Evolutionary conservation across 352 stramenopile species (phyloP).

Genomic region (Thalassiosira hispida): DNA sequence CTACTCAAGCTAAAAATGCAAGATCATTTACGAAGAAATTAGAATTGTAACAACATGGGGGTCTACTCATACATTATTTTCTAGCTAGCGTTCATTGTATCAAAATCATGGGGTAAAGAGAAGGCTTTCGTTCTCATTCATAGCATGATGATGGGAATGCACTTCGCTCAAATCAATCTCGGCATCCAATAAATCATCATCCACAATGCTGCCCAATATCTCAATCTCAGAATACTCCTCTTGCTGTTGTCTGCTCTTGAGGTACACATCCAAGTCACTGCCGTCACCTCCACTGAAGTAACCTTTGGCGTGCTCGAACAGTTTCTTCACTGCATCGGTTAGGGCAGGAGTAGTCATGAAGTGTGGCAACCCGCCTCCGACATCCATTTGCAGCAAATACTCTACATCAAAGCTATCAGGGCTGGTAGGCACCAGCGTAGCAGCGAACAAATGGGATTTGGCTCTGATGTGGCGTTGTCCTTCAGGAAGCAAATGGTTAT

Average conservation of each 20-base stretch:
- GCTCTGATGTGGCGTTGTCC: slow-evolving; percentile 49
- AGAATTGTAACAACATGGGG: neutral
- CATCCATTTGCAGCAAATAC: slow-evolving; percentile 64
- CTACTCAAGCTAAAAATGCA: too few relatives aligned
- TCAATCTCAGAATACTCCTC: slow-evolving; percentile 20
- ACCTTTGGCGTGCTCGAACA: slow-evolving; percentile 49
- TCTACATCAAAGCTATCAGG: slow-evolving; percentile 59
- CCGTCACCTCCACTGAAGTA: slow-evolving; percentile 51
- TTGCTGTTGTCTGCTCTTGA: slow-evolving; percentile 35
- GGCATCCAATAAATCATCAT: slow-evolving; percentile 2
- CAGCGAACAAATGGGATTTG: slow-evolving; percentile 55
- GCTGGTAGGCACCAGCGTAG: slow-evolving; percentile 42
- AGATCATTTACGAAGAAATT: neutral
- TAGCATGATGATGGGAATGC: slow-evolving; percentile 23
- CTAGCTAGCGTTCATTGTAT: slow-evolving; percentile 1
- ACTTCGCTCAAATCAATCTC: slow-evolving; percentile 18
- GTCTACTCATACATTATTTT: slow-evolving; percentile 6
- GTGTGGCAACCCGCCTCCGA: slow-evolving; percentile 49
- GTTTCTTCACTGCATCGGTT: slow-evolving; percentile 48
- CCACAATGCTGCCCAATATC: neutral
- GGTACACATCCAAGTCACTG: slow-evolving; percentile 37
- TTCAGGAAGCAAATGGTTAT: slow-evolving; percentile 52
- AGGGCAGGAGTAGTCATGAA: slow-evolving; percentile 57
- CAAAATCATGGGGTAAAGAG: slow-evolving; percentile 39
- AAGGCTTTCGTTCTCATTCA: slow-evolving; percentile 42